Percentiles rank a stretch among this genome's conserved stretches.
These are phyloP conservation scores for Poteriospumella lacustris DNA, from an alignment of 108 stramenopile genomes.

Conservation along the genomic window DNA sequence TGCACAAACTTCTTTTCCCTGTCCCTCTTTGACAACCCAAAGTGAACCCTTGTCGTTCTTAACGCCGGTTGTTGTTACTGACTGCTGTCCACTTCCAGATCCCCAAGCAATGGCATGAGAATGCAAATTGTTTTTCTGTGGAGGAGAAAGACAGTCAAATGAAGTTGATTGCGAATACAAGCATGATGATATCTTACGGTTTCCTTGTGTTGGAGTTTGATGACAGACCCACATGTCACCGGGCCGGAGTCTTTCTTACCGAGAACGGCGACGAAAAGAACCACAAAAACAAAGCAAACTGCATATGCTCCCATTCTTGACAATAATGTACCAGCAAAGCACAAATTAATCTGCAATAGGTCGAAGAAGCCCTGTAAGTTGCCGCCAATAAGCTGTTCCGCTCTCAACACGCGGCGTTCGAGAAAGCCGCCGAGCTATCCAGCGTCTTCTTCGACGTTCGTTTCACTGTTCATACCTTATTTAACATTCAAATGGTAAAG, in stretches of 20 bases:
- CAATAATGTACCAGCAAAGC: no score
- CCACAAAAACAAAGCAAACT: no score
- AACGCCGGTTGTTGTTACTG: slow-evolving; percentile 42
- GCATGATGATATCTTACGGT: not conserved
- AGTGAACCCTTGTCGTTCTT: slow-evolving; percentile 43
- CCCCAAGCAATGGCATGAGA: slow-evolving; percentile 51
- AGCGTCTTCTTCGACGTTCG: no score
- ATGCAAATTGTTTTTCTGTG: slow-evolving; percentile 36
- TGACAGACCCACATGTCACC: slow-evolving; percentile 13
- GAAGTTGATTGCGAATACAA: not conserved
- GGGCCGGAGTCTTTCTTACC: not conserved
- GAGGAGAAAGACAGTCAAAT: not conserved
- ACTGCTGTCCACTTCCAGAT: slow-evolving; percentile 51
- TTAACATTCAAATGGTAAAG: no score
- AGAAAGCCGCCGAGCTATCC: no score
- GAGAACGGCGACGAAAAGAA: not conserved
- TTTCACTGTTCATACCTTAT: no score
- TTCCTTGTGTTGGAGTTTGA: slow-evolving; percentile 9
- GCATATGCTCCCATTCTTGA: no score
- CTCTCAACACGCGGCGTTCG: no score
- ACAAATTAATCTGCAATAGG: no score
- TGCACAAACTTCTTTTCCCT: slow-evolving; percentile 25
- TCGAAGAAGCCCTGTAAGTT: no score
- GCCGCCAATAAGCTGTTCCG: no score
- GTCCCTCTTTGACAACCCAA: slow-evolving; percentile 46